Percentiles rank a stretch among this genome's conserved stretches.
Conservation (phyloP, 352 stramenopile species). For the Vaucheria bursata region DNA sequence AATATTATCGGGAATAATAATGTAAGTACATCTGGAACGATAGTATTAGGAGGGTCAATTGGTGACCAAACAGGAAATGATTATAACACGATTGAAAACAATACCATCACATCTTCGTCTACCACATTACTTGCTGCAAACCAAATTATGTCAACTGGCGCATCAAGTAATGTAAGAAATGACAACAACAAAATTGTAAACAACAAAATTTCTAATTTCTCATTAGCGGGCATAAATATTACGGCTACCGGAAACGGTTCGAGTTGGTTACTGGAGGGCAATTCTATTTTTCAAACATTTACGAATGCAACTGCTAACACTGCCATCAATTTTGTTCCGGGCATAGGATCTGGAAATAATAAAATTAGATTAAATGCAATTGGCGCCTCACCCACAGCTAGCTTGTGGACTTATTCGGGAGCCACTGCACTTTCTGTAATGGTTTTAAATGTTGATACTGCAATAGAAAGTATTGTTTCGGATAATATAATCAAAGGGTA, state of each 20-base stretch:
- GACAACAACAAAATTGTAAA: slow-evolving; percentile 9
- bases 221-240: slow-evolving; percentile 8
- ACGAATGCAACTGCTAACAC: slow-evolving; percentile 6
- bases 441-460: slow-evolving; percentile 8
- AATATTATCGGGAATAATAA: slow-evolving; percentile 9
- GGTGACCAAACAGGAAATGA: slow-evolving; percentile 6
- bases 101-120: slow-evolving; percentile 7
- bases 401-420: slow-evolving; percentile 5
- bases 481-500: slow-evolving; percentile 9
- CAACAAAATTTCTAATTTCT: slow-evolving; percentile 9
- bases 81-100: slow-evolving; percentile 9
- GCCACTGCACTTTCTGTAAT: slow-evolving; percentile 6
- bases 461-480: slow-evolving; percentile 8
- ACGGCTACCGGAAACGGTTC: slow-evolving; percentile 4
- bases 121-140: slow-evolving; percentile 7
- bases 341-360: slow-evolving; percentile 8
- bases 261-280: slow-evolving; percentile 4
- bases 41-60: slow-evolving; percentile 8
- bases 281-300: slow-evolving; percentile 10
- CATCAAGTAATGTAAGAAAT: slow-evolving; percentile 9
- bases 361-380: slow-evolving; percentile 10
- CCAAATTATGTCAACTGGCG: slow-evolving; percentile 6
- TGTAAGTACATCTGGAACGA: slow-evolving; percentile 7
- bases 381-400: slow-evolving; percentile 3
- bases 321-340: slow-evolving; percentile 6